phyloP scores from a whole-genome alignment of 2,329 filamentous ascomycete genomes.

The Sordariomycetes sp. region DNA sequence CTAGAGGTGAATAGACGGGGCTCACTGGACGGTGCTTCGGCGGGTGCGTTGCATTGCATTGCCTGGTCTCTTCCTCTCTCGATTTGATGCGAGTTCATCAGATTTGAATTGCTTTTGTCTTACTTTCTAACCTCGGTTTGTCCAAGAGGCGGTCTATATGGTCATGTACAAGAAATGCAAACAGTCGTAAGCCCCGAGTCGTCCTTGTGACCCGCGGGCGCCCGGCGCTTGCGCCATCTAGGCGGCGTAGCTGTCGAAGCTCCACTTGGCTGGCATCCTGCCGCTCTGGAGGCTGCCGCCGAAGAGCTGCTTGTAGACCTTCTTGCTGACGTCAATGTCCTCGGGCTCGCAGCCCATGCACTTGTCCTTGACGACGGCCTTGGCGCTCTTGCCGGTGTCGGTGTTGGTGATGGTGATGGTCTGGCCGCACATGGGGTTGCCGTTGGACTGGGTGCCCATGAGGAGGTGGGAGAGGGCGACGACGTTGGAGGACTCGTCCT shows the following conservation, averaged over 20 bases:
- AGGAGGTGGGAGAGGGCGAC: constrained; percentile 58
- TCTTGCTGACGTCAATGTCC: constrained; percentile 52
- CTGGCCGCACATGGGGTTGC: constrained; percentile 62
- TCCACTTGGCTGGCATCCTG: constrained; percentile 33
- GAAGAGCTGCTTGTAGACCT: constrained; percentile 45
- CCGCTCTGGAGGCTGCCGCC: constrained; percentile 31
- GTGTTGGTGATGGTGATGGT: constrained; percentile 52
- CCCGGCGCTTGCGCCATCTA: too few species aligned
- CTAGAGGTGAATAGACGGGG: too few species aligned
- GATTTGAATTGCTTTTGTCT: too few species aligned
- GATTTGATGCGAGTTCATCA: too few species aligned
- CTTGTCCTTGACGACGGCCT: constrained; percentile 61
- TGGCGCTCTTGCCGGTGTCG: constrained; percentile 47
- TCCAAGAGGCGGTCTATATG: too few species aligned
- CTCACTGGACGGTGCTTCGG: too few species aligned
- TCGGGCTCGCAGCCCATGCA: constrained; percentile 56
- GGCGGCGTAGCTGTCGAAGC: constrained; percentile 24
- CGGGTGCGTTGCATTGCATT: too few species aligned
- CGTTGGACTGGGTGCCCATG: constrained; percentile 57
- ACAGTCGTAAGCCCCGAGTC: too few species aligned
- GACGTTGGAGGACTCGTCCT: constrained; percentile 45
- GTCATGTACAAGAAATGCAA: too few species aligned
- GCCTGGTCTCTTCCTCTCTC: too few species aligned
- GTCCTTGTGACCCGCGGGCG: too few species aligned
- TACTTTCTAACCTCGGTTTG: too few species aligned